Evolutionary conservation across 306 rosid species (phyloP).

Genomic region (Lagenaria siceraria): DNA sequence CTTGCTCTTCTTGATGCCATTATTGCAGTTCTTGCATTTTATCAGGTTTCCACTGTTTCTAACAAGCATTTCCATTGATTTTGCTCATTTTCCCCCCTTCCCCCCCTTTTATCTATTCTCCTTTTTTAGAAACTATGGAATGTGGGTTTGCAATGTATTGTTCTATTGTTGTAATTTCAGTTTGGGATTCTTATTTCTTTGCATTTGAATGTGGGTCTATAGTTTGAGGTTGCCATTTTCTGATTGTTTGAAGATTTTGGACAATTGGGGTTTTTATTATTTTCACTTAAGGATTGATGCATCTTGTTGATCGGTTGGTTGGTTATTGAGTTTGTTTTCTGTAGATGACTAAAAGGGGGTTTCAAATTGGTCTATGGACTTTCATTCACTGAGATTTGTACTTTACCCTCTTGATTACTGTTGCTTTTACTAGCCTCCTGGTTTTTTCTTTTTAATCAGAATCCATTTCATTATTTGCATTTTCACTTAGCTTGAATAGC

Average conservation of each 20-base stretch:
- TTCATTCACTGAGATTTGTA: background rate
- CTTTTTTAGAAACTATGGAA: constrained; percentile 6
- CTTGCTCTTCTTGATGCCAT: constrained; percentile 57
- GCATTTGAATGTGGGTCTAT: background rate
- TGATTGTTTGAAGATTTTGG: background rate
- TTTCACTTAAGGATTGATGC: background rate
- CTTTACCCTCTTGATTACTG: background rate
- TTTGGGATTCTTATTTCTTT: background rate
- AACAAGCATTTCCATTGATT: background rate
- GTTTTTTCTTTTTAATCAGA: background rate
- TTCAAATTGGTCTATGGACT: background rate
- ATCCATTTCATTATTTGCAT: background rate
- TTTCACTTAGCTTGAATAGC: background rate
- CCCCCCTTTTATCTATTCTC: background rate
- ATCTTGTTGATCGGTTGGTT: background rate
- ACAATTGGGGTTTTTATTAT: background rate
- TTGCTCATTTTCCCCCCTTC: background rate
- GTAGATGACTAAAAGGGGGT: background rate
- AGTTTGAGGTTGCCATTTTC: background rate
- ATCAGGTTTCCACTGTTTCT: constrained; percentile 53
- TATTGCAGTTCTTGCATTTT: constrained; percentile 48
- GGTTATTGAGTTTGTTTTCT: background rate
- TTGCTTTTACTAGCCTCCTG: background rate
- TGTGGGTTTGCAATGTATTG: background rate
- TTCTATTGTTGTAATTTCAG: background rate